A percentile compares a stretch with the other conserved stretches of the same genome.
Evolutionary conservation across 768 basidiomycete genomes (phyloP).

Genomic region (Lactifluus echinatus): DNA sequence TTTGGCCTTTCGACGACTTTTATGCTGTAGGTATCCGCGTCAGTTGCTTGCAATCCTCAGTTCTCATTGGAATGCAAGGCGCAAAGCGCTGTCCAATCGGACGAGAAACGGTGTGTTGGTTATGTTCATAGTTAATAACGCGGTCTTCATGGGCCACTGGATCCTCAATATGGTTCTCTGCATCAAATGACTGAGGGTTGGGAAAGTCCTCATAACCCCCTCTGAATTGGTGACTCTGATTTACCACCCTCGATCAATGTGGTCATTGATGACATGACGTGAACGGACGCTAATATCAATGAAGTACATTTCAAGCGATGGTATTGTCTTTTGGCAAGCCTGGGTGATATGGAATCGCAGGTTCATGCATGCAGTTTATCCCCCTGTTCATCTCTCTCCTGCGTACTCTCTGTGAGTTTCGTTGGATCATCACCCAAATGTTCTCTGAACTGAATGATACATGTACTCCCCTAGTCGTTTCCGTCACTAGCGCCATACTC

Average conservation of each 20-base stretch:
- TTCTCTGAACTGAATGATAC: background rate
- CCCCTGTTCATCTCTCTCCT: background rate
- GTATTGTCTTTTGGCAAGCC: constrained; percentile 11
- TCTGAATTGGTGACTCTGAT: background rate
- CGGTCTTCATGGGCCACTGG: background rate
- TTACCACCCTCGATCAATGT: background rate
- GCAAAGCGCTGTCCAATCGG: background rate
- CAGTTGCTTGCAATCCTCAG: background rate
- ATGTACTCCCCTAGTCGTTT: background rate
- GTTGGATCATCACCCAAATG: background rate
- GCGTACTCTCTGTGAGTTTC: background rate
- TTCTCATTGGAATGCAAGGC: background rate
- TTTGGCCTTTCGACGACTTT: background rate
- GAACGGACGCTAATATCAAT: background rate
- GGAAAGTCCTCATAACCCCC: background rate
- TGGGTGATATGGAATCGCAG: constrained; percentile 8
- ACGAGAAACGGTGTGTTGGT: background rate
- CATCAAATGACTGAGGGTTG: background rate
- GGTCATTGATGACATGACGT: too few species aligned
- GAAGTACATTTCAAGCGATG: constrained; percentile 1
- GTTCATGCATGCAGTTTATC: background rate
- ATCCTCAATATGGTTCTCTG: background rate
- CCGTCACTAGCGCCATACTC: background rate
- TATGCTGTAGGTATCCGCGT: background rate
- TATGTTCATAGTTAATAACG: background rate